Percentiles rank a stretch among this genome's conserved stretches.
Conservation (phyloP, 83 land plant genomes). For the Thuja plicata region DNA sequence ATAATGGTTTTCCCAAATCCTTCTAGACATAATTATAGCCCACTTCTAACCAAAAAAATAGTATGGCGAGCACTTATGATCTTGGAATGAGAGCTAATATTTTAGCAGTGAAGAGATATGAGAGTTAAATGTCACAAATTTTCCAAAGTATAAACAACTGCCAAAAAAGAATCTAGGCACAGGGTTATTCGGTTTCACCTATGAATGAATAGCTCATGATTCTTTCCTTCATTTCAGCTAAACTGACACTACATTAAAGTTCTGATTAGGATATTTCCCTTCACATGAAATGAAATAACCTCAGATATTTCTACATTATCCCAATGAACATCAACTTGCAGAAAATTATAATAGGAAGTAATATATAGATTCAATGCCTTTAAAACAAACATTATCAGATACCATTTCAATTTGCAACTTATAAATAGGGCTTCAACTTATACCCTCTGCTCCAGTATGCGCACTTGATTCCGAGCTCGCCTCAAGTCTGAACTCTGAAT, state of each 20-base stretch:
- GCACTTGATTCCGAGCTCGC: constrained; percentile 46
- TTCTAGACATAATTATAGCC: not conserved
- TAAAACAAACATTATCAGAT: not conserved
- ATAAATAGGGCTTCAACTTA: not conserved
- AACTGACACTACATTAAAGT: not conserved
- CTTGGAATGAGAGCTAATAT: not conserved
- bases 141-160: not conserved
- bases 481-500: constrained; percentile 45
- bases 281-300: not conserved
- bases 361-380: not conserved
- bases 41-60: not conserved
- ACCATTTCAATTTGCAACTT: not conserved
- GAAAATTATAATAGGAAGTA: not conserved
- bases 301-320: not conserved
- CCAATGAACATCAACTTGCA: not conserved
- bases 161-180: not conserved
- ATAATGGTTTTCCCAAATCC: not conserved
- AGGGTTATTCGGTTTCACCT: not conserved
- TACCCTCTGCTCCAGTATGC: constrained; percentile 55
- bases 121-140: not conserved
- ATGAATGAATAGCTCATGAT: not conserved
- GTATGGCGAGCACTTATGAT: not conserved
- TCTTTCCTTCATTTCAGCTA: not conserved
- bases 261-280: not conserved
- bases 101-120: not conserved